Evolutionary conservation across 2,329 filamentous ascomycete species (phyloP), one percentile per base, ranked within the genome.

Genomic region (Pseudocercospora musae): DNA sequence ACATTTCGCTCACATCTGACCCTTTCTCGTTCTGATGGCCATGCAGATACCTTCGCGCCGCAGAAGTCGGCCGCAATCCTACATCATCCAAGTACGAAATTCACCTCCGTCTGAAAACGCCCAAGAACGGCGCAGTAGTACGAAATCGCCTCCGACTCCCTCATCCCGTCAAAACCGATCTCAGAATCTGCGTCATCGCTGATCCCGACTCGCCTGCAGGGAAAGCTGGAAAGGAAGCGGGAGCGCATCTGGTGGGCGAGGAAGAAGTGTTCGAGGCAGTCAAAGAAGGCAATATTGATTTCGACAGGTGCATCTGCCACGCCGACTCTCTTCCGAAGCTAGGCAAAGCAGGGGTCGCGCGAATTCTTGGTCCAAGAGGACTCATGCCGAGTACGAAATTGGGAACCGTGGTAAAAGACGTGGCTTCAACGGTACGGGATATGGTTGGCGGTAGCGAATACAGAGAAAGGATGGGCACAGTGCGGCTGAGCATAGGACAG

Each of bases 301-400:
- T 98, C 75, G 95, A 98, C 75, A 84, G 91, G 59, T 89, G 92
- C 66, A 87, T 99, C 70, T 96, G 92, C 78, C 93, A 97, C 77
- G 82, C 84, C 56, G 87, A 91, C 70, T 92, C 88, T 69, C 82
- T 95, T 69, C 83, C 85, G 57, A 92, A 90, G 60, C 80, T 99
- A 72, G 89, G 89, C 75, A 93, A 95, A 80, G 89, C 92, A 37
- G 86, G 85, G 0, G 77, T 99, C 66, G 94, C 90, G 66, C 85
- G 89, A 68, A 84, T 96, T 48, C 82, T 99, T 20, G 95, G 95
- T 72, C 95, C 96, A 50, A 88, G 86, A 77, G 93, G 93, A 2
- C 78, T 99, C 73, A 98, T 99, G 95, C 95, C 95, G 5, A 96
- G 86, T 75, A 80, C 85, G 63, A 96, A 96, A 82, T 87, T 87